Conservation (phyloP, 2,329 filamentous ascomycete species). For the Cladorrhinum sp. region DNA sequence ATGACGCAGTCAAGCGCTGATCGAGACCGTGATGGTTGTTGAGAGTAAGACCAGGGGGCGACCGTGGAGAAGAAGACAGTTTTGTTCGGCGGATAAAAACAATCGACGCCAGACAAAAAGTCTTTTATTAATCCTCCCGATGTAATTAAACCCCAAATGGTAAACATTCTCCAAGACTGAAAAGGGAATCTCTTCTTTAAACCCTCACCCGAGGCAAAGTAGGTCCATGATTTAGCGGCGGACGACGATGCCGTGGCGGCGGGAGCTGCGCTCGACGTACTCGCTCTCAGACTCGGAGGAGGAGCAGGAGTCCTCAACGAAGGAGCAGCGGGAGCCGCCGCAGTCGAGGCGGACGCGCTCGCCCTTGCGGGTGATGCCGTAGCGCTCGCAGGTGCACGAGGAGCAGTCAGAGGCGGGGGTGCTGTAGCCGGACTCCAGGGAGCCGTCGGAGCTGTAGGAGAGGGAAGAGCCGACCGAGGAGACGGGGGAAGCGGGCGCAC, state of each 20-base stretch:
- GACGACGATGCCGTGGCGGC: constrained; percentile 64
- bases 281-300: constrained; percentile 59
- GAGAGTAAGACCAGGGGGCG: neutral
- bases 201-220: constrained; percentile 30
- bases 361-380: constrained; percentile 90
- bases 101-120: neutral
- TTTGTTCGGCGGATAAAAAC: neutral
- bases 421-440: constrained; percentile 74
- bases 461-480: constrained; percentile 67
- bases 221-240: constrained; percentile 32
- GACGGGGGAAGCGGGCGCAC: constrained; percentile 54
- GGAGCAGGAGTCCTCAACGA: constrained; percentile 61
- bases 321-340: constrained; percentile 82
- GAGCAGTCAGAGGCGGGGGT: constrained; percentile 72
- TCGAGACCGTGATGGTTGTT: neutral
- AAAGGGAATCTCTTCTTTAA: constrained; percentile 24
- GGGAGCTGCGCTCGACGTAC: constrained; percentile 54
- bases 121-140: neutral
- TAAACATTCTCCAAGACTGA: neutral
- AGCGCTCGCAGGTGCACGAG: constrained; percentile 90
- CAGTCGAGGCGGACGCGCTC: constrained; percentile 96
- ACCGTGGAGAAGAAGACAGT: neutral
- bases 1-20: neutral
- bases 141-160: neutral
- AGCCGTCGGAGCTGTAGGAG: constrained; percentile 70